phyloP scores from a whole-genome alignment of 1,284 basidiomycete genomes.

The Termitomyces sp. region DNA sequence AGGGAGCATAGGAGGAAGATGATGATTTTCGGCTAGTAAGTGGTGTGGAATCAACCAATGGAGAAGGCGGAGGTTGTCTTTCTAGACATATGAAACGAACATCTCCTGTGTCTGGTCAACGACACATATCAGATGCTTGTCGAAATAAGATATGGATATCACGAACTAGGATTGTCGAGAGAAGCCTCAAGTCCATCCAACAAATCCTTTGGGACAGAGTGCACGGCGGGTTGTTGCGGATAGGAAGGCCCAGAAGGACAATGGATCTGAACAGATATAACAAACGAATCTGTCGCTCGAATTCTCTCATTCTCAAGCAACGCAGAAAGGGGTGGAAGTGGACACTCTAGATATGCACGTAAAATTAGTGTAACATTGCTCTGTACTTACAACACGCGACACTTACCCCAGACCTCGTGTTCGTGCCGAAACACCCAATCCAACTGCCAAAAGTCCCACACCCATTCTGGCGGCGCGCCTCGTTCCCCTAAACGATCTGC shows the following conservation, averaged over 20 bases:
- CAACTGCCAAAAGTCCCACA: constrained; percentile 65
- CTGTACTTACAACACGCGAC: background rate
- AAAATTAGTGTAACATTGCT: background rate
- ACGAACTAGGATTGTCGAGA: constrained; percentile 60
- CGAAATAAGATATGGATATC: background rate
- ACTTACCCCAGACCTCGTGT: constrained; percentile 66
- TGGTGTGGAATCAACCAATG: constrained; percentile 20
- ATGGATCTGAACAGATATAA: constrained; percentile 68
- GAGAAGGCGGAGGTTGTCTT: constrained; percentile 35
- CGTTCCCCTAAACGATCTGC: constrained; percentile 56
- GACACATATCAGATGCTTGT: background rate
- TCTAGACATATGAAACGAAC: constrained; percentile 69
- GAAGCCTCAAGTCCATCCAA: constrained; percentile 59
- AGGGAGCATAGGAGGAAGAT: constrained; percentile 38
- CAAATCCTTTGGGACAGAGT: constrained; percentile 59
- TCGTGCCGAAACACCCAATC: constrained; percentile 64
- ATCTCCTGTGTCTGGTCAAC: constrained; percentile 41
- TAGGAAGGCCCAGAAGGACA: constrained; percentile 61
- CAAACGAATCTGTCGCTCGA: constrained; percentile 56
- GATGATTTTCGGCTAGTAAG: constrained; percentile 27
- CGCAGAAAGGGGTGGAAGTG: constrained; percentile 57
- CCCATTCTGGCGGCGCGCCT: constrained; percentile 64
- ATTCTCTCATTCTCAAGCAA: constrained; percentile 59
- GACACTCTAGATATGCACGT: constrained; percentile 44
- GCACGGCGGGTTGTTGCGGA: constrained; percentile 60